A percentile compares a stretch with the other conserved stretches of the same genome.
Evolutionary conservation across 2,329 filamentous ascomycete genomes (phyloP).

Genomic region (Neurospora sp.): DNA sequence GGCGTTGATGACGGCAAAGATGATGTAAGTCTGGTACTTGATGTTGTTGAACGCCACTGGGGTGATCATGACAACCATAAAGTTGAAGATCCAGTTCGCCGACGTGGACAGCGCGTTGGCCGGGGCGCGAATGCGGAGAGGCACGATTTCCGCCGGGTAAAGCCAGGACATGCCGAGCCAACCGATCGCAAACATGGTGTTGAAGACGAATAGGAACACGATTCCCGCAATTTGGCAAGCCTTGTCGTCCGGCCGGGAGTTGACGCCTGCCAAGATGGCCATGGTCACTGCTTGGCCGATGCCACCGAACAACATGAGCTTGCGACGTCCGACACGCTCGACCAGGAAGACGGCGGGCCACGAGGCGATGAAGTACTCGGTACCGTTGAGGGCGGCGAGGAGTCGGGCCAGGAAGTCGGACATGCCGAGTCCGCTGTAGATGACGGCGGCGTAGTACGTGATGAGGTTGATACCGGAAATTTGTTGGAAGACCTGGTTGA

Average conservation of each 20-base stretch:
- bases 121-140: constrained; percentile 40
- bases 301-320: constrained; percentile 33
- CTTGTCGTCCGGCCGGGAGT: constrained; percentile 10
- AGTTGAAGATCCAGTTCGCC: constrained; percentile 46
- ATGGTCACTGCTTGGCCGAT: constrained; percentile 53
- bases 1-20: constrained; percentile 58
- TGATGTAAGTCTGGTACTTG: constrained; percentile 39
- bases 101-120: constrained; percentile 52
- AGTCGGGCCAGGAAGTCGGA: constrained; percentile 31
- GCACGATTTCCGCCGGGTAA: constrained; percentile 48
- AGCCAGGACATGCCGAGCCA: constrained; percentile 50
- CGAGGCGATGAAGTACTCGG: constrained; percentile 48
- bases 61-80: constrained; percentile 50
- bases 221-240: constrained; percentile 23
- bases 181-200: constrained; percentile 42
- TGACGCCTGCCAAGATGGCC: constrained; percentile 55
- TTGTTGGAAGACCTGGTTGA: constrained; percentile 20
- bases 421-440: constrained; percentile 27
- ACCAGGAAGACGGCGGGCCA: constrained; percentile 45
- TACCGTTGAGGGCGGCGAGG: constrained; percentile 40
- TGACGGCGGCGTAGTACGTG: constrained; percentile 36
- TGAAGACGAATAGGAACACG: constrained; percentile 40
- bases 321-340: constrained; percentile 35
- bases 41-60: constrained; percentile 53
- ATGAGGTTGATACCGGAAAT: constrained; percentile 34